These are phyloP conservation scores for Drosera spatulata DNA, from an alignment of 179 eudicot species.

Conservation along the genomic window DNA sequence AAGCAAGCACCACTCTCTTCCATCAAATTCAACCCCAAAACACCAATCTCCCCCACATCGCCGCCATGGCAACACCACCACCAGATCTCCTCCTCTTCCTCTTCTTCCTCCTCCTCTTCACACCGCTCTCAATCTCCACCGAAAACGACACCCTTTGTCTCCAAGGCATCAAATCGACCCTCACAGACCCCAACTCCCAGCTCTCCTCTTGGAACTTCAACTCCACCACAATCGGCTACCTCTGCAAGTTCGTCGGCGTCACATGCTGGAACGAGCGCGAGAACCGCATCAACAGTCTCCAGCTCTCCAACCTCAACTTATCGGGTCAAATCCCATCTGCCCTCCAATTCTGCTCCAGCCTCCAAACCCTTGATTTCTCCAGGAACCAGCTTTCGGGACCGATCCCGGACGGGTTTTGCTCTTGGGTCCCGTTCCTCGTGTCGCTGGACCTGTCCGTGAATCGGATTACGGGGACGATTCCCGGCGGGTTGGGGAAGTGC, in stretches of 20 bases:
- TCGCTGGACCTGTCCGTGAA: conserved; percentile 61
- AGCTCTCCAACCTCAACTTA: conserved; percentile 35
- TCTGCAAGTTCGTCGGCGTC: conserved; percentile 55
- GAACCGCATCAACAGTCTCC: conserved; percentile 50
- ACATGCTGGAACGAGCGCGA: conserved; percentile 81
- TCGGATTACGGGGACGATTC: conserved; percentile 46
- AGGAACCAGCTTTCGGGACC: conserved; percentile 55
- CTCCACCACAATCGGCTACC: conserved; percentile 35
- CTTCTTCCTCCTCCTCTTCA: background rate
- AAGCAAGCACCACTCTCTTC: too few species aligned
- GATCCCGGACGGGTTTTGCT: conserved; percentile 51
- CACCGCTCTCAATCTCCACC: conserved; percentile 8
- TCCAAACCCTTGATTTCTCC: conserved; percentile 65
- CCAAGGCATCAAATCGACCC: conserved; percentile 37
- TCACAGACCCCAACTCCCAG: conserved; percentile 27
- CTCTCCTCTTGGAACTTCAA: conserved; percentile 48
- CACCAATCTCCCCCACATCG: too few species aligned
- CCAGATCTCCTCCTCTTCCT: background rate
- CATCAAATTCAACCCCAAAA: too few species aligned
- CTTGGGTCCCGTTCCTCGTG: conserved; percentile 73
- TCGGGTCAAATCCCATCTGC: conserved; percentile 44
- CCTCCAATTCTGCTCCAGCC: conserved; percentile 38
- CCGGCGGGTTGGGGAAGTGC: conserved; percentile 53
- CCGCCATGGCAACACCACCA: background rate
- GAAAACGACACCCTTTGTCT: conserved; percentile 70